These are phyloP conservation scores for Syncephalastrum monosporum DNA, from an alignment of 371 early-diverging fungal genomes.

Conservation along the genomic window DNA sequence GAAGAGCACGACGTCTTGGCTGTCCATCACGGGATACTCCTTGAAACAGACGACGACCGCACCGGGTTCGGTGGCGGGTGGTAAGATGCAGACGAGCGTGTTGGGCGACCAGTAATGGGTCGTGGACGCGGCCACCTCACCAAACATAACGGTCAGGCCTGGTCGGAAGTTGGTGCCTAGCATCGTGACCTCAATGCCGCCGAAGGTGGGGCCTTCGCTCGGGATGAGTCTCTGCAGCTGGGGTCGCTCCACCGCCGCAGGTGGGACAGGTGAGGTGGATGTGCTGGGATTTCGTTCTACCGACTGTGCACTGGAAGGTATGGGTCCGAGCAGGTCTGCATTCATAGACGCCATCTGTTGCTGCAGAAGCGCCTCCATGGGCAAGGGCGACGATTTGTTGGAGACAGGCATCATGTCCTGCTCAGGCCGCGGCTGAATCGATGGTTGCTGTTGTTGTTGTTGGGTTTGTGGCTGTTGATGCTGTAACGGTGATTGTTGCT, in stretches of 20 bases:
- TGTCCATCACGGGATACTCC: constrained; percentile 49
- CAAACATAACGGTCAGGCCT: constrained; percentile 64
- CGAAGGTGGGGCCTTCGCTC: constrained; percentile 76
- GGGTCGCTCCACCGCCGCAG: constrained; percentile 29
- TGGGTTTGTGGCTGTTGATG: too few relatives aligned
- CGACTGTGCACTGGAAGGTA: not conserved
- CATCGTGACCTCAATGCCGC: constrained; percentile 84
- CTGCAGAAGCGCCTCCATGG: not conserved
- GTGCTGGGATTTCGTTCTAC: not conserved
- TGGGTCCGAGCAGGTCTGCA: not conserved
- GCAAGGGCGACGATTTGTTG: not conserved
- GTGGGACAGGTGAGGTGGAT: constrained; percentile 27
- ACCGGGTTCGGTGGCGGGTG: constrained; percentile 74
- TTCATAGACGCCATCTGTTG: constrained; percentile 1
- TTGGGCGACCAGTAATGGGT: constrained; percentile 74
- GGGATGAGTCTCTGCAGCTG: constrained; percentile 66
- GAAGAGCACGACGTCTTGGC: constrained; percentile 56
- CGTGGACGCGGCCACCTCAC: constrained; percentile 52
- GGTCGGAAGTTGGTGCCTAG: constrained; percentile 76
- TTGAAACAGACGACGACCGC: constrained; percentile 78
- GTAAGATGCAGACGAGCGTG: constrained; percentile 81
- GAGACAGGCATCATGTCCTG: constrained; percentile 2
- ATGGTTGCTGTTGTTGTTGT: constrained; percentile 6
- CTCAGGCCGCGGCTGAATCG: constrained; percentile 20
- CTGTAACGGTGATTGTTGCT: constrained; percentile 3